Percentiles rank a stretch among this genome's conserved stretches.
Evolutionary conservation across 257 asterid species (phyloP).

Genomic region (Solanum lignicaule): DNA sequence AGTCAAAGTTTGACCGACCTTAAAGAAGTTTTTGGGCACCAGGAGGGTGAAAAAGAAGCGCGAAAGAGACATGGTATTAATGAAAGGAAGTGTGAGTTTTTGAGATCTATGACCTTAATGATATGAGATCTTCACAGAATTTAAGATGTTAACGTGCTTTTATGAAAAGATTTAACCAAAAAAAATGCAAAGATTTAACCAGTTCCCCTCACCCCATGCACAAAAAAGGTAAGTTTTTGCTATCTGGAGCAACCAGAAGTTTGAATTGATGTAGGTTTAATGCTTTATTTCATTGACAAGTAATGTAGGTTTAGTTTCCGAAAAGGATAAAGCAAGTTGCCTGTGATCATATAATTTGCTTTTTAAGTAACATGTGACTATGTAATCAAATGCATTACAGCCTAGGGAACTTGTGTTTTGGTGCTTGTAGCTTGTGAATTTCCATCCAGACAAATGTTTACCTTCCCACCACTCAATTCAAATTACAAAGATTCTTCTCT

Average conservation of each 20-base stretch:
- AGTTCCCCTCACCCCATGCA: background rate
- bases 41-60: background rate
- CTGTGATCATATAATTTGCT: no score
- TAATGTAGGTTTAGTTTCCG: background rate
- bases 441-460: background rate
- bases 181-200: background rate
- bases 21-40: background rate
- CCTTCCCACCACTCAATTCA: background rate
- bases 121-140: background rate
- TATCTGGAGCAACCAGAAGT: background rate
- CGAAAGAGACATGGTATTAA: background rate
- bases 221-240: background rate
- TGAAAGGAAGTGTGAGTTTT: background rate
- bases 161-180: background rate
- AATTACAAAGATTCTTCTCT: background rate
- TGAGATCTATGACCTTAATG: background rate
- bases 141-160: background rate
- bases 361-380: background rate
- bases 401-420: background rate
- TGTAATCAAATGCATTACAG: background rate
- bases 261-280: background rate
- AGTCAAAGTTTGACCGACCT: background rate
- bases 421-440: background rate
- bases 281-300: background rate
- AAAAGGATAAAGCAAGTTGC: background rate